Percentiles rank a stretch among this genome's conserved stretches.
Evolutionary conservation across 139 green algal species (phyloP).

Genomic region (Micractinium conductrix): DNA sequence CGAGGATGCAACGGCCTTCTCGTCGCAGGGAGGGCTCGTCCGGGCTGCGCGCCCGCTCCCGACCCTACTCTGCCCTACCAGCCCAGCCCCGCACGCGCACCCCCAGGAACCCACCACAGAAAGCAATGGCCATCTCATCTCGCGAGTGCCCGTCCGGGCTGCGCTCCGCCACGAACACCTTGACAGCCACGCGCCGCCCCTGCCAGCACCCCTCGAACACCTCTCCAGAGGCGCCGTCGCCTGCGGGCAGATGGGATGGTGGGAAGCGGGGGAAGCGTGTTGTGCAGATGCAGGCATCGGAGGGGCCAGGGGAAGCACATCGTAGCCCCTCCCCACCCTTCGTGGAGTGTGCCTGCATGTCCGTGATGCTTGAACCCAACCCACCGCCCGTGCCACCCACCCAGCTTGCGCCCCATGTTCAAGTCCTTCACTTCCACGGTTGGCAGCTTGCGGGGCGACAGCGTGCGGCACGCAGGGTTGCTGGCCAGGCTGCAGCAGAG

Average conservation of each 20-base stretch:
- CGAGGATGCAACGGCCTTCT: no score
- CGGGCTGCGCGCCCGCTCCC: no score
- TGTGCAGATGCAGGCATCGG: no score
- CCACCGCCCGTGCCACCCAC: constrained; percentile 3
- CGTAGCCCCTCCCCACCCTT: no score
- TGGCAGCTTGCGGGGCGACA: constrained; percentile 17
- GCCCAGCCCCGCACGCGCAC: no score
- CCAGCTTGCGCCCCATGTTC: constrained; percentile 68
- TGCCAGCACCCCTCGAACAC: constrained; percentile 58
- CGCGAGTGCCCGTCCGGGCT: constrained; percentile 66
- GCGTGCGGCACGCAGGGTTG: constrained; percentile 61
- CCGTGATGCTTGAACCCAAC: no score
- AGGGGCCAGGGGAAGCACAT: no score
- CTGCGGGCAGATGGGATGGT: neutral
- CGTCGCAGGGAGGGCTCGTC: no score
- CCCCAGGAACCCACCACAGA: constrained; percentile 5
- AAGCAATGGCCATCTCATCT: constrained; percentile 74
- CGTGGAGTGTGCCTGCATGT: no score
- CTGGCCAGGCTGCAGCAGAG: constrained; percentile 59
- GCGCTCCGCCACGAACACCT: constrained; percentile 74
- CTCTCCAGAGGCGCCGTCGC: constrained; percentile 80
- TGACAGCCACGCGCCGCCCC: constrained; percentile 72
- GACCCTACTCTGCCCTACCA: no score
- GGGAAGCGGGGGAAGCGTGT: no score
- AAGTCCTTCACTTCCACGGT: constrained; percentile 49